A percentile compares a stretch with the other conserved stretches of the same genome.
phyloP scores from a whole-genome alignment of 1,284 basidiomycete species.

The Butyriboletus appendiculatus region DNA sequence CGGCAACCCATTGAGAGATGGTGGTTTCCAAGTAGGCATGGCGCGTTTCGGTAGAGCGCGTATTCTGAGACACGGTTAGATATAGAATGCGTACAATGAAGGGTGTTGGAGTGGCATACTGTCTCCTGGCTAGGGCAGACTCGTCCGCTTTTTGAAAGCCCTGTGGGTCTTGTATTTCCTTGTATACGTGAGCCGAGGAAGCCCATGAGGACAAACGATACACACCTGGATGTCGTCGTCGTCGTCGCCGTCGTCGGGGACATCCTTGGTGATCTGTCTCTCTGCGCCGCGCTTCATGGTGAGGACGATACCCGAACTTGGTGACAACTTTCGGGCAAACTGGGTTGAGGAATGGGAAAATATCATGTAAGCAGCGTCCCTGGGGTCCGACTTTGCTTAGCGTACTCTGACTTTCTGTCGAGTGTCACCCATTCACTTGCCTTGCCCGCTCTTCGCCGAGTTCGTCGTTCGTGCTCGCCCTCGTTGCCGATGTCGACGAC shows the following conservation, averaged over 20 bases:
- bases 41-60: constrained; percentile 56
- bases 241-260: constrained; percentile 43
- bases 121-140: constrained; percentile 47
- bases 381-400: constrained; percentile 12
- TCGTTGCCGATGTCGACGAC: constrained; percentile 50
- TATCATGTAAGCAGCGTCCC: constrained; percentile 24
- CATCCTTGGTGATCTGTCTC: constrained; percentile 67
- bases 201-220: neutral
- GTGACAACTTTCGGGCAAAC: constrained; percentile 1
- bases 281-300: constrained; percentile 78
- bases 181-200: constrained; percentile 9
- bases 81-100: neutral
- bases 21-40: constrained; percentile 20
- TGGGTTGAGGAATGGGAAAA: constrained; percentile 11
- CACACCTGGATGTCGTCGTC: constrained; percentile 40
- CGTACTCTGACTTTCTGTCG: no score
- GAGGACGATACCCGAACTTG: constrained; percentile 1
- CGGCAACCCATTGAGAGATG: constrained; percentile 29
- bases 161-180: constrained; percentile 45
- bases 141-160: constrained; percentile 62
- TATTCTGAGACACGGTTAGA: constrained; percentile 45
- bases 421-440: neutral
- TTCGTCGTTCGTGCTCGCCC: constrained; percentile 4
- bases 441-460: neutral
- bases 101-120: constrained; percentile 39